Base-by-base conservation (phyloP, 202 grass and related monocot species). In the Saccharum hybrid region DNA sequence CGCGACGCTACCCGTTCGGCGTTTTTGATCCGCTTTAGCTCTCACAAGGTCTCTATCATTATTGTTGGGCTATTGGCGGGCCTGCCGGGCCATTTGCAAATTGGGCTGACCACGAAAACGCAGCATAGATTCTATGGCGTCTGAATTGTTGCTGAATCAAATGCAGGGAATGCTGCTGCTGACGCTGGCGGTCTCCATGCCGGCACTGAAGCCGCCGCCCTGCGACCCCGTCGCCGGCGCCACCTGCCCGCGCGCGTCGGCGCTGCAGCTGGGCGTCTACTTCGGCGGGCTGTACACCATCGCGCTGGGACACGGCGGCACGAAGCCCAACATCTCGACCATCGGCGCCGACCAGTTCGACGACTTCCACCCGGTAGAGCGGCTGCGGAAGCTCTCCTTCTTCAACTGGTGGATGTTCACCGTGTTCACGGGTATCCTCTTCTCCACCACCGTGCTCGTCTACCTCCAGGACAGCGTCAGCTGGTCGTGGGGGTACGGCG, bases 251-350 rank as follows among this genome's bases (percentile, higher is more conserved):
- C 85, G 72, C 16, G 84, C 86, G 4, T 88, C 88, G 0, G 40
- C 83, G 4, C 84, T 92, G 66, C 90, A 97, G 78, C 81, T 92
- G 36, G 88, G 86, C 1, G 75, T 90, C 18, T 97, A 94, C 81
- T 97, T 89, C 81, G 45, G 68, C 8, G 86, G 87, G 4, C 82
- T 94, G 43, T 97, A 97, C 90, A 89, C 72, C 49, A 81, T 97
- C 26, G 90, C 94, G 1, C 26, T 97, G 2, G 94, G 86, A 14
- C 86, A 84, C 26, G 94, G 92, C 46, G 90, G 90, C 31, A 92
- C 92, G 23, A 97, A 97, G 75, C 92, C 92, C 5, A 97, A 97
- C 84, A 88, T 97, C 79, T 94, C 92, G n/a, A n/a, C n/a, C n/a
- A n/a, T n/a, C n/a, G n/a, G n/a, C n/a, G n/a, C n/a, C n/a, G n/a